phyloP scores from a whole-genome alignment of 2,329 filamentous ascomycete species.

The Aspergillus phoenicis region DNA sequence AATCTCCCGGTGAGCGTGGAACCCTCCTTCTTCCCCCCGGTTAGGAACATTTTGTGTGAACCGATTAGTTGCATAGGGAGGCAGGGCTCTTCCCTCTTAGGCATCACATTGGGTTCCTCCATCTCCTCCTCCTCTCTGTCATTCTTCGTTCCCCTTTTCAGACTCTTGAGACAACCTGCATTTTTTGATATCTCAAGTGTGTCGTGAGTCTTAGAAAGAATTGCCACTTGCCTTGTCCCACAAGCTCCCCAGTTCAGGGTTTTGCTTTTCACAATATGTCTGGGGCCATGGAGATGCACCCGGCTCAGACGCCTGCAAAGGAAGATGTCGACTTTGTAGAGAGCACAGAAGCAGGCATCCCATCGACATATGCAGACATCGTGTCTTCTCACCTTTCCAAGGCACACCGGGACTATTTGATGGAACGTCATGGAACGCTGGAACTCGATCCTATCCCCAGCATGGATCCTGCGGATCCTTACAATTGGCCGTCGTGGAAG shows the following conservation, averaged over 20 bases:
- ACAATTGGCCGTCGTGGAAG: constrained; percentile 60
- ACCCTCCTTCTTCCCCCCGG: not conserved
- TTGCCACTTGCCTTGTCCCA: not conserved
- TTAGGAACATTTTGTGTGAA: not conserved
- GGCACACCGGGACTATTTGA: constrained; percentile 51
- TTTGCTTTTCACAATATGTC: constrained; percentile 21
- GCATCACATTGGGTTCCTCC: not conserved
- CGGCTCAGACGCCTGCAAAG: constrained; percentile 23
- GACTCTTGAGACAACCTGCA: not conserved
- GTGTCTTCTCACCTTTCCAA: constrained; percentile 31
- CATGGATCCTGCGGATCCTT: constrained; percentile 56
- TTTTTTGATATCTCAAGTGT: not conserved
- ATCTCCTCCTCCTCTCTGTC: not conserved
- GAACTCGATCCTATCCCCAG: constrained; percentile 58
- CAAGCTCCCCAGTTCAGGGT: not conserved
- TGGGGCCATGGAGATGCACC: constrained; percentile 32
- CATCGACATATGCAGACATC: constrained; percentile 30
- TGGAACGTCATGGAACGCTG: constrained; percentile 57
- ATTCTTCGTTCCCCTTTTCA: not conserved
- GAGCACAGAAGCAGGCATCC: constrained; percentile 29
- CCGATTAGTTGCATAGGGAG: not conserved
- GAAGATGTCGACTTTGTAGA: constrained; percentile 33
- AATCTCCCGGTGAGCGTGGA: constrained; percentile 2
- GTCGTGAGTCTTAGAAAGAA: not conserved
- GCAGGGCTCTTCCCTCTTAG: not conserved